Evolutionary conservation across 2,329 filamentous ascomycete genomes (phyloP).

Genomic region (Ophiostoma novo-ulmi): DNA sequence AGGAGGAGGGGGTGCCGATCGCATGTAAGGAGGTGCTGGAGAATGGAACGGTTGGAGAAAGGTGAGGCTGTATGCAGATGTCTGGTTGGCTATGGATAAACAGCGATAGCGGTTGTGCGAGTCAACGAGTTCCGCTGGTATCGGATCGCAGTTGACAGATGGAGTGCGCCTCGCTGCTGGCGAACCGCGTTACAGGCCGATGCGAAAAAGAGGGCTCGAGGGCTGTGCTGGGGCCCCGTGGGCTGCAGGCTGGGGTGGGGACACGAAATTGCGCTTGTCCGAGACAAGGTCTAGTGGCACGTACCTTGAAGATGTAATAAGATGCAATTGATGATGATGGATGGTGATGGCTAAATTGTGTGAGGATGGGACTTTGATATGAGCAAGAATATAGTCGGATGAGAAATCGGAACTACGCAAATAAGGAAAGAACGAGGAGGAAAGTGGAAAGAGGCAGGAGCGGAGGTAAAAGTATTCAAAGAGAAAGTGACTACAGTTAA

Average conservation of each 20-base stretch:
- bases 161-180: not conserved
- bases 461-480: no score
- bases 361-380: not conserved
- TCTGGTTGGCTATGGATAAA: not conserved
- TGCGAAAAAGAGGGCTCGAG: not conserved
- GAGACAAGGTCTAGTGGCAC: conserved; percentile 8
- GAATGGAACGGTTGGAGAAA: not conserved
- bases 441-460: no score
- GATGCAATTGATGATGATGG: not conserved
- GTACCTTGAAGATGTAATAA: not conserved
- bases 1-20: not conserved
- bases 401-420: no score
- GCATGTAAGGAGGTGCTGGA: not conserved
- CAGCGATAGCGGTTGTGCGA: not conserved
- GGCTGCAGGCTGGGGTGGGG: not conserved
- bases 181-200: conserved; percentile 13
- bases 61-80: conserved; percentile 8
- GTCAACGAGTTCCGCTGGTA: not conserved
- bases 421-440: no score
- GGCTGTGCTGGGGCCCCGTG: conserved; percentile 7
- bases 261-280: conserved; percentile 15
- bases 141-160: not conserved
- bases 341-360: not conserved
- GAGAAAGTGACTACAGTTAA: no score
- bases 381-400: no score